Conservation (phyloP, 1,284 basidiomycete species). For the Fomitopsis schrenkii region DNA sequence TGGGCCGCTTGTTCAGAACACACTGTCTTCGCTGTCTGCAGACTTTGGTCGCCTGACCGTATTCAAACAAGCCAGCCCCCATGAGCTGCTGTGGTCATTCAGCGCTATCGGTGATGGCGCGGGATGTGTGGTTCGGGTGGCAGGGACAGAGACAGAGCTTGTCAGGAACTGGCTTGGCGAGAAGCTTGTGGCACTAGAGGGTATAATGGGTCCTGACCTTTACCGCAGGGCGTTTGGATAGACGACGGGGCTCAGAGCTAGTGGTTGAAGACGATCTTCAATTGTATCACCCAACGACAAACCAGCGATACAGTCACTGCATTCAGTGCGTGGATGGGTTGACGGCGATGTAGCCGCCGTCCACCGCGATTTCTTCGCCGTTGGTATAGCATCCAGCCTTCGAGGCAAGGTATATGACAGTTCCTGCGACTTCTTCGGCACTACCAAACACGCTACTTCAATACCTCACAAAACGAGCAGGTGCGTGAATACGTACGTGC, state of each 20-base stretch:
- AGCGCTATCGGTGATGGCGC: slow-evolving; percentile 43
- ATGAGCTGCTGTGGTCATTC: slow-evolving; percentile 76
- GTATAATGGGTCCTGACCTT: slow-evolving; percentile 57
- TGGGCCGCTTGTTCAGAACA: slow-evolving; percentile 51
- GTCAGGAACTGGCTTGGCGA: slow-evolving; percentile 68
- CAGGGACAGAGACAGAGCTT: slow-evolving; percentile 66
- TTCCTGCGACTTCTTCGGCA: slow-evolving; percentile 68
- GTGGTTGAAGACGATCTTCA: background rate
- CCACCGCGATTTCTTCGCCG: slow-evolving; percentile 70
- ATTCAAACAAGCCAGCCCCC: slow-evolving; percentile 49
- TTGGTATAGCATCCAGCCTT: slow-evolving; percentile 67
- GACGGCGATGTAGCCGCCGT: slow-evolving; percentile 70
- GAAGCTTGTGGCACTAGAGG: slow-evolving; percentile 46
- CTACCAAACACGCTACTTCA: slow-evolving; percentile 28
- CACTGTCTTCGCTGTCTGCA: slow-evolving; percentile 42
- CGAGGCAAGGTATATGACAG: slow-evolving; percentile 69
- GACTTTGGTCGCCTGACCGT: slow-evolving; percentile 58
- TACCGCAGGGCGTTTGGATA: slow-evolving; percentile 60
- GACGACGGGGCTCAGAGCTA: slow-evolving; percentile 4
- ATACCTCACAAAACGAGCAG: too few relatives aligned
- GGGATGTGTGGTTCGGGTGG: slow-evolving; percentile 65
- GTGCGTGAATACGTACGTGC: slow-evolving; percentile 49
- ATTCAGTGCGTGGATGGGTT: slow-evolving; percentile 45
- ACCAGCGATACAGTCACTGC: too few relatives aligned
- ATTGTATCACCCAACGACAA: too few relatives aligned